phyloP scores from a whole-genome alignment of 257 asterid genomes.

The Solanum ossicruentum region DNA sequence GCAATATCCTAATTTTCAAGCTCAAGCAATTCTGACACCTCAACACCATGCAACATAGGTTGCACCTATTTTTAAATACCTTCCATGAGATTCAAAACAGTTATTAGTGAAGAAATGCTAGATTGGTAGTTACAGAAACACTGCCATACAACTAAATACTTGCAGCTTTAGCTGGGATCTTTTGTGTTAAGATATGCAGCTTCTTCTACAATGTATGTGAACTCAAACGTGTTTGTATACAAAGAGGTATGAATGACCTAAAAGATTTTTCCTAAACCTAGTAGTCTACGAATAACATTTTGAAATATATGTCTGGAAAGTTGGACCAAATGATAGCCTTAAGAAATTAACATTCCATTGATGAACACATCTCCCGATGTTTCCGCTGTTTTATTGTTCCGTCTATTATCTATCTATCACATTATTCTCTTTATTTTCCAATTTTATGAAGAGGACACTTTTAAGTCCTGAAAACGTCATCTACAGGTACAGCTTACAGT shows the following conservation, averaged over 20 bases:
- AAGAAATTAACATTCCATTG: background rate
- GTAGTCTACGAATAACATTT: background rate
- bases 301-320: background rate
- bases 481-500: background rate
- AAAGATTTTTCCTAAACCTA: background rate
- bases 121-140: background rate
- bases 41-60: background rate
- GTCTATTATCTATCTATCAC: background rate
- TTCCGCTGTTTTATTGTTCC: background rate
- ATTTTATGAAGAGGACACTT: background rate
- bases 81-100: background rate
- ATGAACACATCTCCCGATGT: background rate
- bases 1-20: background rate
- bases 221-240: background rate
- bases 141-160: background rate
- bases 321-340: background rate
- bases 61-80: background rate
- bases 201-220: background rate
- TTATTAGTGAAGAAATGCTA: background rate
- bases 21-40: background rate
- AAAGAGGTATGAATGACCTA: background rate
- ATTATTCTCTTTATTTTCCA: background rate
- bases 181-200: background rate
- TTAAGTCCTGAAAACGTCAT: background rate
- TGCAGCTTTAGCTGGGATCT: background rate